phyloP scores from a whole-genome alignment of 1,139 yeast genomes.

The Diutina catenulata region DNA sequence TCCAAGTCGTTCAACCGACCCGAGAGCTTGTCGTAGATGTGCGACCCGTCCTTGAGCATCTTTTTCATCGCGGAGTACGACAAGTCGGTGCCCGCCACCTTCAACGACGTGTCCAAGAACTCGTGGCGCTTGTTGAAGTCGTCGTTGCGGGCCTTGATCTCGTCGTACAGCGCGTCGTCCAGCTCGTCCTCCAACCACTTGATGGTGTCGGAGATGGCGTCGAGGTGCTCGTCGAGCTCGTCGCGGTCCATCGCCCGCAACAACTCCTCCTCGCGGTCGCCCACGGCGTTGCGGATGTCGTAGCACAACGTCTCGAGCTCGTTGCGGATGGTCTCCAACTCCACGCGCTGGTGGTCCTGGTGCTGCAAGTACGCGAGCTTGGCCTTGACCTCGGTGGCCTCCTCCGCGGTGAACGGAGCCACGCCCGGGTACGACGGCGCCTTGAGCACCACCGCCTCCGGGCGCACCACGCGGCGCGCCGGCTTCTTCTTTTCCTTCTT shows the following conservation, averaged over 20 bases:
- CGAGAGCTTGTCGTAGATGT: constrained; percentile 30
- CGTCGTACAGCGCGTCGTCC: constrained; percentile 38
- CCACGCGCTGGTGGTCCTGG: constrained; percentile 35
- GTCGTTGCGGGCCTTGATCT: constrained; percentile 18
- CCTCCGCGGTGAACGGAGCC: constrained; percentile 31
- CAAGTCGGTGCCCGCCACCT: constrained; percentile 23
- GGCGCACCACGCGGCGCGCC: constrained; percentile 14
- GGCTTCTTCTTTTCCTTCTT: constrained; percentile 11
- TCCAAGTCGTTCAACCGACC: constrained; percentile 32
- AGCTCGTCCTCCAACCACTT: constrained; percentile 80
- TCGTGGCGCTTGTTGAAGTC: constrained; percentile 13
- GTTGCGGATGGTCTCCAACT: constrained; percentile 40
- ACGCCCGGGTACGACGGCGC: constrained; percentile 24
- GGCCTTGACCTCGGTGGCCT: constrained; percentile 22
- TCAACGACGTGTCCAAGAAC: constrained; percentile 14
- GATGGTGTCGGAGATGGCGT: constrained; percentile 33
- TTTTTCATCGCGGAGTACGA: constrained; percentile 22
- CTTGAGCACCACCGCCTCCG: constrained; percentile 15
- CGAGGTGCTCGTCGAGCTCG: constrained; percentile 16
- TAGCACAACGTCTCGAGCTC: constrained; percentile 48
- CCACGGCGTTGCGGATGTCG: constrained; percentile 40
- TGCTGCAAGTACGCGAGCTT: constrained; percentile 21
- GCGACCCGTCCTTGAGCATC: constrained; percentile 29
- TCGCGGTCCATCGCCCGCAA: constrained; percentile 23
- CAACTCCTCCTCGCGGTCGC: constrained; percentile 31